These are phyloP conservation scores for Climacium dendroides DNA, from an alignment of 225 moss, liverwort and hornwort genomes.

Conservation along the genomic window DNA sequence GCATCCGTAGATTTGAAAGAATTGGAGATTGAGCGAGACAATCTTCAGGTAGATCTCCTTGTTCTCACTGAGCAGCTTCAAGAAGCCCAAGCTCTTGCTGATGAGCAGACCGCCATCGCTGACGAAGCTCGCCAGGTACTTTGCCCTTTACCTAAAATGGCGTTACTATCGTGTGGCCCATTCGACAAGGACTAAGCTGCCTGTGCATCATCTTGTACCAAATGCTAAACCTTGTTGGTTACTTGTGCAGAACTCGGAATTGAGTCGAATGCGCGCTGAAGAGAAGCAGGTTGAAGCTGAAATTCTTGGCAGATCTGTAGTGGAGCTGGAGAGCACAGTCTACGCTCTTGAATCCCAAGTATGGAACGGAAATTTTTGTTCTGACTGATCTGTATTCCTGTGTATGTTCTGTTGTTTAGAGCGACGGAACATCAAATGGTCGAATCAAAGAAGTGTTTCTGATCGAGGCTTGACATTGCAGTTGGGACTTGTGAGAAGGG, in stretches of 20 bases:
- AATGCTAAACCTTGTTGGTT: not conserved
- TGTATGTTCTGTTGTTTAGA: not conserved
- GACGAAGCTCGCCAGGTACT: conserved; percentile 68
- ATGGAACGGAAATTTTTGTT: not conserved
- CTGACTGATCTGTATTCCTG: not conserved
- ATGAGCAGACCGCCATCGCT: conserved; percentile 43
- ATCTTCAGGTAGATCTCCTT: conserved; percentile 56
- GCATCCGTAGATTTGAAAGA: conserved; percentile 44
- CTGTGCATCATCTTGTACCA: not conserved
- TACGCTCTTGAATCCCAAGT: conserved; percentile 93
- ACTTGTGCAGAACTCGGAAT: conserved; percentile 51
- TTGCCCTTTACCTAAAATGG: not conserved
- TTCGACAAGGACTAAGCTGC: not conserved
- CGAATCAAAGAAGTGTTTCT: not conserved
- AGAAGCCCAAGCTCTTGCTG: conserved; percentile 51
- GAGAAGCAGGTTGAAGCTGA: conserved; percentile 61
- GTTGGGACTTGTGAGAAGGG: conserved; percentile 66
- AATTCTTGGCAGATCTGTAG: conserved; percentile 67
- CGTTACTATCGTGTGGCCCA: not conserved
- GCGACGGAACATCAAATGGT: not conserved
- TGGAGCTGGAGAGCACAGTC: conserved; percentile 85
- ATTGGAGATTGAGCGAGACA: conserved; percentile 55
- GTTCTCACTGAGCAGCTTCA: conserved; percentile 58
- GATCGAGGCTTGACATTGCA: conserved; percentile 8
- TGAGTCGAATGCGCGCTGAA: conserved; percentile 49